phyloP scores from a whole-genome alignment of 495 filamentous ascomycete genomes.

The Glutinoglossum americanum region DNA sequence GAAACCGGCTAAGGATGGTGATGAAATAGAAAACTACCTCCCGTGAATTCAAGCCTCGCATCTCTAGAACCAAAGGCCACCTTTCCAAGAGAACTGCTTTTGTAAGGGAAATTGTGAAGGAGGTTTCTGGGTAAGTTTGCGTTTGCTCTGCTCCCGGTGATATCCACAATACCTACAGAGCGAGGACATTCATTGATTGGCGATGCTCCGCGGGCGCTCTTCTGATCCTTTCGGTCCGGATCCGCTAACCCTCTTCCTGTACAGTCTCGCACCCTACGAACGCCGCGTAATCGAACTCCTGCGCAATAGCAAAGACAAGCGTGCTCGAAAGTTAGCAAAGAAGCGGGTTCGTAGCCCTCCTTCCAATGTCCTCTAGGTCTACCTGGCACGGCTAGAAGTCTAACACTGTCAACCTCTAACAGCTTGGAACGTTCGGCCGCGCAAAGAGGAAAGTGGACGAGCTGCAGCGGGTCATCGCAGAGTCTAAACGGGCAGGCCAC shows the following conservation, averaged over 20 bases:
- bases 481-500: conserved; percentile 69
- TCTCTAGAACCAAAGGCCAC: conserved; percentile 78
- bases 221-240: neutral
- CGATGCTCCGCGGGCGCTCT: neutral
- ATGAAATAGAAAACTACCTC: conserved; percentile 63
- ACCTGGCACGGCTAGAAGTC: neutral
- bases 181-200: neutral
- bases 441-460: conserved; percentile 99
- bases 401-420: neutral
- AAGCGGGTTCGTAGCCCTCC: conserved; percentile 49
- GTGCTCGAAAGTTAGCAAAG: conserved; percentile 96
- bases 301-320: conserved; percentile 98
- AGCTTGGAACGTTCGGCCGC: conserved; percentile 92
- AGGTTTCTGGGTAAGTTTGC: conserved; percentile 62
- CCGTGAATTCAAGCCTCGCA: conserved; percentile 61
- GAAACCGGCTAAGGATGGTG: neutral
- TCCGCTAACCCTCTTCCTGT: conserved; percentile 2
- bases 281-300: conserved; percentile 95
- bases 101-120: conserved; percentile 85
- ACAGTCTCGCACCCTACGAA: conserved; percentile 86
- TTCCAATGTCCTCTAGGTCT: neutral
- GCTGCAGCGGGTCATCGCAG: conserved; percentile 89
- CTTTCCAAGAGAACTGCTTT: conserved; percentile 84
- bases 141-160: neutral
- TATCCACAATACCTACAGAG: too few relatives aligned